Percentiles rank a stretch among this genome's conserved stretches.
Conservation (phyloP, 2,329 filamentous ascomycete genomes). For the Capronia americana region DNA sequence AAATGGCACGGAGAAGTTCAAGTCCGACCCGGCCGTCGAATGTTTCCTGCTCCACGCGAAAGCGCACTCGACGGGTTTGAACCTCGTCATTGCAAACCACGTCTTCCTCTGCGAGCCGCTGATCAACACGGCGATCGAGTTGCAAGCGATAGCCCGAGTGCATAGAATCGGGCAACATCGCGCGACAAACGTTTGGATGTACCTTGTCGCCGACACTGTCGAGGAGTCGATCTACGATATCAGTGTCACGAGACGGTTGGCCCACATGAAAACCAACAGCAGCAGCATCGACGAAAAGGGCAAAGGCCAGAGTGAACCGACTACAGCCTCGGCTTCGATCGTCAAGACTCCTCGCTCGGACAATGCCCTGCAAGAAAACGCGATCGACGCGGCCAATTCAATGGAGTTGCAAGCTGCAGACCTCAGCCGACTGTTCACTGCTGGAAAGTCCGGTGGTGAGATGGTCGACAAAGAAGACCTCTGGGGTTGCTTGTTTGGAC, state of each 20-base stretch:
- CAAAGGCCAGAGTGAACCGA: slow-evolving; percentile 37
- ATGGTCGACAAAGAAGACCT: slow-evolving; percentile 78
- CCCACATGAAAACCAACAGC: slow-evolving; percentile 69
- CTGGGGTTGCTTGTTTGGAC: slow-evolving; percentile 85
- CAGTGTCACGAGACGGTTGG: slow-evolving; percentile 77
- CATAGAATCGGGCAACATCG: slow-evolving; percentile 91
- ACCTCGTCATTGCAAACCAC: slow-evolving; percentile 89
- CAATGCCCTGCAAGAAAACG: slow-evolving; percentile 59
- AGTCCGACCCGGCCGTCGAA: slow-evolving; percentile 73
- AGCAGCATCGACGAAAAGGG: slow-evolving; percentile 40
- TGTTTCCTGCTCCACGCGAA: slow-evolving; percentile 90
- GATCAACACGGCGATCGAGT: slow-evolving; percentile 88
- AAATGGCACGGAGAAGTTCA: slow-evolving; percentile 77
- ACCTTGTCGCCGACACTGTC: slow-evolving; percentile 86
- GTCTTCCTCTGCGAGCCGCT: slow-evolving; percentile 94
- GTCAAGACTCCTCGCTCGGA: slow-evolving; percentile 9
- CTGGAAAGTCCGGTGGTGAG: slow-evolving; percentile 76
- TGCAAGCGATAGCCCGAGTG: slow-evolving; percentile 93
- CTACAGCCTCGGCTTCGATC: slow-evolving; percentile 47
- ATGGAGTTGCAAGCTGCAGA: slow-evolving; percentile 78
- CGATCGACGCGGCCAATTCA: slow-evolving; percentile 83
- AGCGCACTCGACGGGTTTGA: slow-evolving; percentile 85
- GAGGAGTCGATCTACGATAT: slow-evolving; percentile 92
- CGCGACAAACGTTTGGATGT: slow-evolving; percentile 93
- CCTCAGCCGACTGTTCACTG: slow-evolving; percentile 72